phyloP scores from a whole-genome alignment of 2,329 filamentous ascomycete genomes.

The Penicillium janthinellum region DNA sequence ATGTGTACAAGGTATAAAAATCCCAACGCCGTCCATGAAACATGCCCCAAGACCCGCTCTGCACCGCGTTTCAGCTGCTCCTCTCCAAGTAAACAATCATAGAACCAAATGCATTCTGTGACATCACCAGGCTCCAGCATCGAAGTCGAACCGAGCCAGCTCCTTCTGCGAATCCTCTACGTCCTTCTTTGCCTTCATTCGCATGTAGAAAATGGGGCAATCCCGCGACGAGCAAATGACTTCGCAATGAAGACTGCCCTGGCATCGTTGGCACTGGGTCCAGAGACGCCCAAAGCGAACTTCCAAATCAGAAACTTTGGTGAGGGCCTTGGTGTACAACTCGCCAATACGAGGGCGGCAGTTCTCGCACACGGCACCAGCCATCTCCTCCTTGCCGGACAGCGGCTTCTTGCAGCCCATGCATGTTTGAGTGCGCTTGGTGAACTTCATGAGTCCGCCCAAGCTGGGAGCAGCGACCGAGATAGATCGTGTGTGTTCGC shows the following conservation, averaged over 20 bases:
- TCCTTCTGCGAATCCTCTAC: conserved; percentile 94
- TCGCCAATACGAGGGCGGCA: conserved; percentile 85
- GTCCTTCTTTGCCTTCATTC: conserved; percentile 99
- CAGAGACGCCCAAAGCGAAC: conserved; percentile 89
- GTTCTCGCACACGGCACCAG: conserved; percentile 84
- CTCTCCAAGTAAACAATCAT: conserved; percentile 7
- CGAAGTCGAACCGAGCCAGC: conserved; percentile 82
- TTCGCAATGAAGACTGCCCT: conserved; percentile 97
- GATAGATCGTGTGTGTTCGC: conserved; percentile 93
- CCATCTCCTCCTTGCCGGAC: conserved; percentile 73
- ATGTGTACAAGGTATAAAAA: neutral
- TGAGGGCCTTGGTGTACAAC: conserved; percentile 87
- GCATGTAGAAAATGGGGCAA: conserved; percentile 99
- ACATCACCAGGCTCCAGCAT: conserved; percentile 68
- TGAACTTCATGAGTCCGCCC: conserved; percentile 96
- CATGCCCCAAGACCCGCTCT: conserved; percentile 1
- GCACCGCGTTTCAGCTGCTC: neutral
- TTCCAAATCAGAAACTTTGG: conserved; percentile 87
- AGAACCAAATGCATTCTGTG: conserved; percentile 11
- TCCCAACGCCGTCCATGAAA: conserved; percentile 12
- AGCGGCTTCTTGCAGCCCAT: conserved; percentile 99
- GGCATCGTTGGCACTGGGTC: conserved; percentile 97
- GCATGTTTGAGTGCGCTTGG: conserved; percentile 96
- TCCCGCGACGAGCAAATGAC: conserved; percentile 96
- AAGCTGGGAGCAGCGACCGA: conserved; percentile 87